A percentile compares a stretch with the other conserved stretches of the same genome.
Conservation (phyloP, 495 filamentous ascomycete genomes). For the Penicillium atrosanguineum region DNA sequence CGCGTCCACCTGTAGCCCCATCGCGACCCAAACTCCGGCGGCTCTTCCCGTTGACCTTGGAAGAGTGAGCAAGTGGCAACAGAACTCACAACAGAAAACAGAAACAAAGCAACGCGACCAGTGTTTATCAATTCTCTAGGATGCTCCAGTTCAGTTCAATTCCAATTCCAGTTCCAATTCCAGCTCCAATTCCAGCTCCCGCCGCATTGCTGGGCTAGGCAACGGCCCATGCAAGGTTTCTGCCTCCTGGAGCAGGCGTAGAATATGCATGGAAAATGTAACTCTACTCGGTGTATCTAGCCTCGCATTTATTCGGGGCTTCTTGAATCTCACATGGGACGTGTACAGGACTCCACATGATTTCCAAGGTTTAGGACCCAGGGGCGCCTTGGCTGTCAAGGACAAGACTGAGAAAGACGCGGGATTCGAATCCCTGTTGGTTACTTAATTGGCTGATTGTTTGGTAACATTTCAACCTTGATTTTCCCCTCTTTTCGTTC, state of each 20-base stretch:
- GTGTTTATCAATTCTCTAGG: too few species aligned
- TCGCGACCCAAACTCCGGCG: constrained; percentile 4
- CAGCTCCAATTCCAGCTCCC: neutral
- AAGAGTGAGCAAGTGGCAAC: too few species aligned
- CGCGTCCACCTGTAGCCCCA: constrained; percentile 6
- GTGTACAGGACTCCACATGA: neutral
- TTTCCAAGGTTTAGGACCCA: neutral
- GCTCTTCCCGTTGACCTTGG: neutral
- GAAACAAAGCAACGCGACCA: neutral
- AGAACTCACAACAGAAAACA: too few species aligned
- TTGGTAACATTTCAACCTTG: neutral
- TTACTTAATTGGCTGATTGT: neutral
- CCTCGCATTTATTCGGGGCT: neutral
- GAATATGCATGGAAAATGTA: constrained; percentile 48
- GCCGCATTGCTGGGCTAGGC: neutral
- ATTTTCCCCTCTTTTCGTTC: neutral
- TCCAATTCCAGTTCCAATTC: neutral
- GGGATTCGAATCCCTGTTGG: neutral
- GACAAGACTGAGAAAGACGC: too few species aligned
- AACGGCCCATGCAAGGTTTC: neutral
- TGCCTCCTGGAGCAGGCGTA: constrained; percentile 34
- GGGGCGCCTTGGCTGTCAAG: neutral
- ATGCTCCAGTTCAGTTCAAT: neutral
- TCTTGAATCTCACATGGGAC: constrained; percentile 5
- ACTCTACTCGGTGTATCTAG: constrained; percentile 13